A percentile compares a stretch with the other conserved stretches of the same genome.
These are phyloP conservation scores for Lactuca saligna DNA, from an alignment of 129 eudicot species.

Conservation along the genomic window DNA sequence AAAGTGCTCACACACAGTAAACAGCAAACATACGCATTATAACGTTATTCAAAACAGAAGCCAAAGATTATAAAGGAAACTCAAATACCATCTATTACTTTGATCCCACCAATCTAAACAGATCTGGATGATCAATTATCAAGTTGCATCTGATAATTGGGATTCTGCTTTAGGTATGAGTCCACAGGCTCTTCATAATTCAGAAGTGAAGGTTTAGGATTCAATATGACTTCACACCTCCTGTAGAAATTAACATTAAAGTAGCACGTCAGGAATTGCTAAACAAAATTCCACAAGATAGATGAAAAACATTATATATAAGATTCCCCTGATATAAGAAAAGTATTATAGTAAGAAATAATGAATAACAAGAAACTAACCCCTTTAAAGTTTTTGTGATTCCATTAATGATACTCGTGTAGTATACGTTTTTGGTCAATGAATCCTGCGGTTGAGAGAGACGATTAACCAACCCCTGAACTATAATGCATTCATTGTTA, in stretches of 20 bases:
- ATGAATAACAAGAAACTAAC: conserved; percentile 34
- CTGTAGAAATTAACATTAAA: conserved; percentile 34
- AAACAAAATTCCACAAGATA: no score
- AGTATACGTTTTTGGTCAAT: conserved; percentile 49
- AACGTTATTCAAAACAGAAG: background rate
- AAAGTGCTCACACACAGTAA: background rate
- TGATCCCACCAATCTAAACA: conserved; percentile 5
- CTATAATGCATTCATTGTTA: conserved; percentile 46
- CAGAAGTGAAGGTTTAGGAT: conserved; percentile 39
- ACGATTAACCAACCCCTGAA: conserved; percentile 56
- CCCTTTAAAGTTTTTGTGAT: conserved; percentile 42
- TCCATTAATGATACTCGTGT: conserved; percentile 45
- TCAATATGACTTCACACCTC: conserved; percentile 43
- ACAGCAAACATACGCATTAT: background rate
- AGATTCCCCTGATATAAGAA: no score
- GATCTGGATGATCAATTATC: background rate
- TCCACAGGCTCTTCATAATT: conserved; percentile 16
- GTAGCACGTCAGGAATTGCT: no score
- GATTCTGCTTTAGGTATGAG: conserved; percentile 1
- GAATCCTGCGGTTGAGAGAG: conserved; percentile 42
- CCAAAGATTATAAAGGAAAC: background rate
- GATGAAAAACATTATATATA: no score
- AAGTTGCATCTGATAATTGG: no score
- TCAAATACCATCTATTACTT: background rate
- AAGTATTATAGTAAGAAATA: no score